Evolutionary conservation across 208 protist genomes (phyloP).

Genomic region (Trypanosoma mega): DNA sequence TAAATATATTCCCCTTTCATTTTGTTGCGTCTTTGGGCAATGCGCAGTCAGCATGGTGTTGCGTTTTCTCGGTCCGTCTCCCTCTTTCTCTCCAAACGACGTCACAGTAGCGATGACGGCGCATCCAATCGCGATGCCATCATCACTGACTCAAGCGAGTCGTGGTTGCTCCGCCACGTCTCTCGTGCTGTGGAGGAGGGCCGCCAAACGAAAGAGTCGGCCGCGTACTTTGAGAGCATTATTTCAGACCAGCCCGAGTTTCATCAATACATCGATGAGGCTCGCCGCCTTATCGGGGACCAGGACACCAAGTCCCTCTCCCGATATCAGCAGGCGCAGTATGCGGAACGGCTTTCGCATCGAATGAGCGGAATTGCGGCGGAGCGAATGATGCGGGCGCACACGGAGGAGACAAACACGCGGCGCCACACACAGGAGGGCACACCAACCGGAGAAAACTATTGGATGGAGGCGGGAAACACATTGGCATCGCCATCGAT

Average conservation of each 20-base stretch:
- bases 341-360: constrained; percentile 50
- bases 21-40: too few species aligned
- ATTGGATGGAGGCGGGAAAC: constrained; percentile 83
- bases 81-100: too few species aligned
- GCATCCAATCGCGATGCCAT: too few species aligned
- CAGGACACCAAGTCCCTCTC: constrained; percentile 67
- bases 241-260: constrained; percentile 64
- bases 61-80: too few species aligned
- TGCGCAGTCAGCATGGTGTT: too few species aligned
- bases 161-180: constrained; percentile 43
- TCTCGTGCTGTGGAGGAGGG: constrained; percentile 44
- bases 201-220: constrained; percentile 39
- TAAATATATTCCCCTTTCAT: too few species aligned
- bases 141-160: constrained; percentile 26
- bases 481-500: constrained; percentile 60
- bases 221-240: constrained; percentile 70
- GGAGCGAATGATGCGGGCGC: constrained; percentile 48
- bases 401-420: constrained; percentile 51
- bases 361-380: constrained; percentile 56
- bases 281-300: constrained; percentile 48
- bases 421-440: constrained; percentile 71
- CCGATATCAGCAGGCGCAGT: constrained; percentile 65
- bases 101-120: too few species aligned
- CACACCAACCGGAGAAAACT: constrained; percentile 80
- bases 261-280: constrained; percentile 47